Evolutionary conservation across 108 stramenopile species (phyloP).

Genomic region (Cylindrotheca fusiformis): DNA sequence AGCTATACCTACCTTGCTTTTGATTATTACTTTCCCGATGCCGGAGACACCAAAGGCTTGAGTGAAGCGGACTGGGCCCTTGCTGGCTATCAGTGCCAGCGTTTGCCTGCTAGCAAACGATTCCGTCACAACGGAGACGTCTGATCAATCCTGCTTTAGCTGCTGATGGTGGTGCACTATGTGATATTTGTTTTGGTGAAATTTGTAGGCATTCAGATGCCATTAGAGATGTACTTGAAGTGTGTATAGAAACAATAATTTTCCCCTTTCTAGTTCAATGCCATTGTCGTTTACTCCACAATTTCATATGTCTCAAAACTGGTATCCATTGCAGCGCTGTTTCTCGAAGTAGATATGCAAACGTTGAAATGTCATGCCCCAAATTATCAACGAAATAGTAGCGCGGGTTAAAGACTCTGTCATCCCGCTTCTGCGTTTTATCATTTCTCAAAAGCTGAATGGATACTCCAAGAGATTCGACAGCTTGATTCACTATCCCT

Average conservation of each 20-base stretch:
- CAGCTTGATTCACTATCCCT: slow-evolving; percentile 4
- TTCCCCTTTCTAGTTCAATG: too few relatives aligned
- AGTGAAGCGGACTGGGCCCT: slow-evolving; percentile 11
- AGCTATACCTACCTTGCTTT: slow-evolving; percentile 7
- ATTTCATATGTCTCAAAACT: background rate
- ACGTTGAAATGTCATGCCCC: slow-evolving; percentile 11
- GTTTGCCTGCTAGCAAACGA: background rate
- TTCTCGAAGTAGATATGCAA: slow-evolving; percentile 10
- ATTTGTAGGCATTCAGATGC: too few relatives aligned
- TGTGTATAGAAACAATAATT: too few relatives aligned
- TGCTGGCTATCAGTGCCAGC: slow-evolving; percentile 11
- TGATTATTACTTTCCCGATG: slow-evolving; percentile 13
- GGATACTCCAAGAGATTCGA: background rate
- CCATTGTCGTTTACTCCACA: background rate
- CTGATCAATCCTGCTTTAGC: too few relatives aligned
- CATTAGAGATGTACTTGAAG: too few relatives aligned
- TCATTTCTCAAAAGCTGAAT: background rate
- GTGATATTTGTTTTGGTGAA: too few relatives aligned
- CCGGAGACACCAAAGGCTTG: background rate
- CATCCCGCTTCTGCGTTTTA: background rate
- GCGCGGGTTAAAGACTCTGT: background rate
- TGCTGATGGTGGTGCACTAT: too few relatives aligned
- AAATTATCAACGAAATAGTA: slow-evolving; percentile 1
- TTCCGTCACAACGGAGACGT: background rate
- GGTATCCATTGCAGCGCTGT: slow-evolving; percentile 17